These are phyloP conservation scores for Clavulina sp. DNA, from an alignment of 768 basidiomycete species.

Conservation along the genomic window DNA sequence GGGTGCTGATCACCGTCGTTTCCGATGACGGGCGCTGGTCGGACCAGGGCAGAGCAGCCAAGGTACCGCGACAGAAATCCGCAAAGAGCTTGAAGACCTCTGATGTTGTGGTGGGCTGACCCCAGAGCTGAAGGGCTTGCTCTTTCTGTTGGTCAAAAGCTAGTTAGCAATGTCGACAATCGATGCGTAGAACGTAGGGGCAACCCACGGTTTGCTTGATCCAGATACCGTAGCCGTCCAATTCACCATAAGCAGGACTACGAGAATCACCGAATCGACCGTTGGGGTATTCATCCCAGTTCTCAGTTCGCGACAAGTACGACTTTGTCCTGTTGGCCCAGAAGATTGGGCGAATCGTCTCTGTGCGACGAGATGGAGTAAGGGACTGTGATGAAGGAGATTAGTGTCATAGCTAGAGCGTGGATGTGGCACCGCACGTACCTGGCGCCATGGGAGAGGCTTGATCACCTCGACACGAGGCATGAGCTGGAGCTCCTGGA, in stretches of 20 bases:
- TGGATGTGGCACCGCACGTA: constrained; percentile 17
- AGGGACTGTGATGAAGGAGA: constrained; percentile 49
- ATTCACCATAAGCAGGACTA: constrained; percentile 93
- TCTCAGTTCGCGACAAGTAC: constrained; percentile 88
- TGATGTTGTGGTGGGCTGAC: constrained; percentile 43
- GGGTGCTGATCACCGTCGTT: constrained; percentile 58
- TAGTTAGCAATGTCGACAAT: no score
- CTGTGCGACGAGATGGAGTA: constrained; percentile 77
- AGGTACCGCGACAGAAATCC: constrained; percentile 58
- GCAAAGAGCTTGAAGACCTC: constrained; percentile 65
- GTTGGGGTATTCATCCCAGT: constrained; percentile 99
- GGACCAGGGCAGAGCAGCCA: constrained; percentile 84
- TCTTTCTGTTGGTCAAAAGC: constrained; percentile 43
- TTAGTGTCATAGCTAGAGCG: neutral
- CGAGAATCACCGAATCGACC: constrained; percentile 96
- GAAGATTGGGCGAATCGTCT: constrained; percentile 94
- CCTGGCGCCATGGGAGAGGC: constrained; percentile 94
- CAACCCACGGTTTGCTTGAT: constrained; percentile 67
- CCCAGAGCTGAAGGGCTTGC: constrained; percentile 79
- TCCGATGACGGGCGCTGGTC: constrained; percentile 76
- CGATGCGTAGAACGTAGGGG: neutral
- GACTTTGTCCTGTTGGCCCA: constrained; percentile 96
- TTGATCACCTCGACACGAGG: constrained; percentile 81
- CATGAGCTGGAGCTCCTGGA: constrained; percentile 80
- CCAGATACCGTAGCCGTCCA: constrained; percentile 90